Base-by-base conservation (phyloP, 164 flowering plant genomes). In the Echeveria elegans region DNA sequence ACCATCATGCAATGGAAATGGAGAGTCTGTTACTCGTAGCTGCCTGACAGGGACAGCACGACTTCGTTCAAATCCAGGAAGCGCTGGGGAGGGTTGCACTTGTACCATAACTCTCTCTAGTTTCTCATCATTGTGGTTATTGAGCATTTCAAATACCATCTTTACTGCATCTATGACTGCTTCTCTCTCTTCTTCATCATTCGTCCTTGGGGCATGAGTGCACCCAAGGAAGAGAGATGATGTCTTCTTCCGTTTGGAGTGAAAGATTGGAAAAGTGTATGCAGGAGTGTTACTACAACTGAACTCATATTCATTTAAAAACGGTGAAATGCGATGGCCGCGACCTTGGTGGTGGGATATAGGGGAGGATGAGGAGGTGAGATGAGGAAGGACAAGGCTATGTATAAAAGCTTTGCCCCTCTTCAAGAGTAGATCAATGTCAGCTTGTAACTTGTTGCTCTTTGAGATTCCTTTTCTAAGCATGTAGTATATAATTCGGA, bases 11-110 rank as follows among this genome's bases (percentile, higher is more conserved):
- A 83, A n/a, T 36, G 83, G 86, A 45, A 81, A 86, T 26, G 90
- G 90, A 56, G 88, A 86, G 80, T 86, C 90, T 38, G 86, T 86
- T 56, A 86, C 69, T 81, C 85, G 75, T 50, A 86, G 69, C 78
- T 75, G 90, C 76, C 88, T 73, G 9, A 78, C 86, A 69, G 61
- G 75, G 11, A 77, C 84, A 72, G 64, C 19, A 43, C 84, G 85
- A 58, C 77, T 82, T 71, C 68, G 69, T 15, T 85, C 88, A 30
- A 80, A 84, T 60, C 85, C 86, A 0, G 85, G 86, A 40, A 78
- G 58, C 19, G 72, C 68, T 16, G 85, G 83, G 1, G 84, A 78
- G 2, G 83, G 74, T 70, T 64, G 72, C 56, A 45, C 78, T 40
- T 40, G 9, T 15, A 40, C 45, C 62, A 36, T 0, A n/a, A 62